Base-by-base conservation (phyloP, 108 stramenopile species). In the Phaeodactylum tricornutum region DNA sequence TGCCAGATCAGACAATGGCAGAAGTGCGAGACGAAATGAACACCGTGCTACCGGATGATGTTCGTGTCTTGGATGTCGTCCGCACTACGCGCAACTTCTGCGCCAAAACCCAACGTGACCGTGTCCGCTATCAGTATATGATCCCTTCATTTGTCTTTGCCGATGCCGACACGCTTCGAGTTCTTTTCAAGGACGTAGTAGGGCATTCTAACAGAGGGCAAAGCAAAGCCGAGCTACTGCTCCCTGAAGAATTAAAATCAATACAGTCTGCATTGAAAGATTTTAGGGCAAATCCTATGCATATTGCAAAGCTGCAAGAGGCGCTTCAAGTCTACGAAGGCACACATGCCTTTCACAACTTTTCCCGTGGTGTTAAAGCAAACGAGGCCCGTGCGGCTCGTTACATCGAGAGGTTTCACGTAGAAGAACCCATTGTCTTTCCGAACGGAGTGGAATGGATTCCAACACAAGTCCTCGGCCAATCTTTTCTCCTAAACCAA, bases 51-150 rank as follows among this genome's bases (percentile, higher is more conserved):
- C 98, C 96, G n/a, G 51, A 40, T 11, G 90, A 91, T 53, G 85
- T 99, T 35, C 66, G 73, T 12, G 61, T 93, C 16, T 39, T 94
- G 47, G 92, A 87, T 53, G 59, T 98, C 26, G 58, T 66, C 28
- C 83, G 94, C 25, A 72, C 77, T 0, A 80, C 82, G 15, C 77
- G 87, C 45, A 58, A 55, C 28, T 98, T 99, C 61, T 92, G 94
- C 60, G 85, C 95, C 31, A 87, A 90, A 44, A 93, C 84, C 0
- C 71, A 73, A 50, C 76, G 95, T 61, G 84, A 84, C 51, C 74
- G 71, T 37, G 89, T 97, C 5, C 61, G 92, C 27, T 99, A 99
- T 72, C 87, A 93, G 59, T 99, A 99, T 74, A 90, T 98, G 77
- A 71, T 99, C 40, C 98, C 98, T 19, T 81, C 89, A 24, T 95